Evolutionary conservation across 441 rosid genomes (phyloP), one percentile per base, ranked within the genome.

Genomic region (Codiaeum variegatum): DNA sequence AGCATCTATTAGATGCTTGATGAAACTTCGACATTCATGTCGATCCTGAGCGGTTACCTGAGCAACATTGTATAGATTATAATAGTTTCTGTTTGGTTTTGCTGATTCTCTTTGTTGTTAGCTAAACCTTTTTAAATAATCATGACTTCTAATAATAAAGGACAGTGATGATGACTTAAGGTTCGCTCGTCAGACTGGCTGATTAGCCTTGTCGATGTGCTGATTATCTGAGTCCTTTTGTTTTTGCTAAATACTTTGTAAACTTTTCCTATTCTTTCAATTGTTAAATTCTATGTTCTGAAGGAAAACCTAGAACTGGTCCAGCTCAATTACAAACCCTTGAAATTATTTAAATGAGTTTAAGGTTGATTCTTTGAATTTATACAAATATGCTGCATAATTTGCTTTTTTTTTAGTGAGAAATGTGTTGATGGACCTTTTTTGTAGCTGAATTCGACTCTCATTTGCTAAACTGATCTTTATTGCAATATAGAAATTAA

Each of bases 41-140:
- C 77, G 70, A 83, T 81, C 83, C 86, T 85, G 90, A 84, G 90
- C 86, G 82, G 91, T 88, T 85, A 85, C 71, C 89, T 84, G 91
- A 83, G 87, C 83, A 82, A 76, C 69, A 28, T 42, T 56, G 2
- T 69, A 23, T 23, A 23, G 24, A 24, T 56, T 26, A 26, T 16
- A 12, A 46, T 12, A 46, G 51, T 12, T 46, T 46, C 15, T 15
- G 15, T 46, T 4, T 46, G 2, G 16, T 40, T 40, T 40, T 40
- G 9, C 44, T 3, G 0, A 46, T 46, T 11, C 16, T 46, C 51
- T 46, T 46, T 46, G 18, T 16, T 46, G 51, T 47, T 15, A 15
- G 52, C 18, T 7, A 4, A 19, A 47, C 52, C 15, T 3, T 47
- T 46, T 16, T 16, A 47, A 16, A 16, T 47, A 47, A 18, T 18